Evolutionary conservation across 2,329 filamentous ascomycete species (phyloP).

Genomic region (Ophiostoma sp.): DNA sequence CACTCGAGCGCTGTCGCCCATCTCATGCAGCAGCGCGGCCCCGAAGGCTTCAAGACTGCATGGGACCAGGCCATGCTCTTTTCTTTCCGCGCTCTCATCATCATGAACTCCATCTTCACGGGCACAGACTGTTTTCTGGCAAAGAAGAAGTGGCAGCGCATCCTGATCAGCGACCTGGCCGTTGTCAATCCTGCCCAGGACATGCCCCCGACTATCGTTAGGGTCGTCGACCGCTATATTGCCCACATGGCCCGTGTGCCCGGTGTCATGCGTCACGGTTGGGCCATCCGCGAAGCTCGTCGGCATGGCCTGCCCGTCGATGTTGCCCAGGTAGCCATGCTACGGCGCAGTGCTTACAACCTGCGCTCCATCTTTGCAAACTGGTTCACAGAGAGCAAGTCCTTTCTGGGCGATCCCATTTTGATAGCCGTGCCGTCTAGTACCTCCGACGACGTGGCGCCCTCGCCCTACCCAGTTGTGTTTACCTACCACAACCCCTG

Average conservation of each 20-base stretch:
- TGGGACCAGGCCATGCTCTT: slow-evolving; percentile 3
- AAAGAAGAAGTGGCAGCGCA: neutral
- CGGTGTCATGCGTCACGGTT: neutral
- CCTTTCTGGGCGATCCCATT: neutral
- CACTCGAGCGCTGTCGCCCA: slow-evolving; percentile 38
- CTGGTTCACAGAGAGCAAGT: neutral
- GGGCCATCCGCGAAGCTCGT: slow-evolving; percentile 17
- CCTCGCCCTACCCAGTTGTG: neutral
- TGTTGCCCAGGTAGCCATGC: slow-evolving; percentile 30
- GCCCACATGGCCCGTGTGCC: slow-evolving; percentile 1
- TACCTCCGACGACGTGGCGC: neutral
- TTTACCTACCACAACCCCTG: slow-evolving; percentile 31
- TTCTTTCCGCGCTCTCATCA: neutral
- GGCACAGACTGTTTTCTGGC: neutral
- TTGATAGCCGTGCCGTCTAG: neutral
- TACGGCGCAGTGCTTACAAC: slow-evolving; percentile 33
- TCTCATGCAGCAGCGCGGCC: slow-evolving; percentile 40
- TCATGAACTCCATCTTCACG: neutral
- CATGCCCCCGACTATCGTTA: neutral
- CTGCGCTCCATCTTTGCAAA: slow-evolving; percentile 31
- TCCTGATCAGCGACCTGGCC: neutral
- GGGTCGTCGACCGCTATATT: neutral
- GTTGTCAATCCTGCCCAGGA: neutral
- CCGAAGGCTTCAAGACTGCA: slow-evolving; percentile 30
- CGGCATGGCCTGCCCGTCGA: slow-evolving; percentile 32